These are phyloP conservation scores for Xylaria sp. DNA, from an alignment of 2,329 filamentous ascomycete genomes.

Conservation along the genomic window DNA sequence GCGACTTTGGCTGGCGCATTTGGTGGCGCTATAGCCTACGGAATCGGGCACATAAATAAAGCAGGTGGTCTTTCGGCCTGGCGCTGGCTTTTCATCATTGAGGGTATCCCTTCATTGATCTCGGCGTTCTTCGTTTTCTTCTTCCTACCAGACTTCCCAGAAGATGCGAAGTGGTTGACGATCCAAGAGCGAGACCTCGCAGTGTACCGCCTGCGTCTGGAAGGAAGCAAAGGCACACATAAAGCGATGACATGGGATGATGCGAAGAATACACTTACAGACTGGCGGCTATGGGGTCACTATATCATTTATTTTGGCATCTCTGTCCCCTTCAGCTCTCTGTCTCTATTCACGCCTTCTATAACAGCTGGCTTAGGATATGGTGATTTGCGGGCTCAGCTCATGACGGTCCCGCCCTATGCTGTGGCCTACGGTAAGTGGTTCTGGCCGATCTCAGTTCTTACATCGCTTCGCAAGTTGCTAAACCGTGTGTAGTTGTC, in stretches of 20 bases:
- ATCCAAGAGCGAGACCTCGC: constrained; percentile 65
- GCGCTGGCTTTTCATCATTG: constrained; percentile 72
- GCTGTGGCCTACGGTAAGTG: constrained; percentile 57
- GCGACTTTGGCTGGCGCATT: constrained; percentile 78
- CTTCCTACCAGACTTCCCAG: constrained; percentile 73
- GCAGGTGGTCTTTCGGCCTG: constrained; percentile 70
- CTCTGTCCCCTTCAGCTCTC: constrained; percentile 50
- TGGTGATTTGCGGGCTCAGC: constrained; percentile 61
- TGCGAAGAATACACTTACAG: constrained; percentile 74
- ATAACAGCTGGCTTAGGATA: constrained; percentile 59
- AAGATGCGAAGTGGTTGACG: constrained; percentile 70
- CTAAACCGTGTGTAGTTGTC: constrained; percentile 42
- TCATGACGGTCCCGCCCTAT: constrained; percentile 75
- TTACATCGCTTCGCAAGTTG: background rate
- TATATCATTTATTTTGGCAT: constrained; percentile 63
- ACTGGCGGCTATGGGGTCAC: constrained; percentile 74
- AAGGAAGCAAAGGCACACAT: constrained; percentile 67
- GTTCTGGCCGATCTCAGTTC: background rate
- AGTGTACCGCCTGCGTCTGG: constrained; percentile 54
- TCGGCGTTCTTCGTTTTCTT: constrained; percentile 68
- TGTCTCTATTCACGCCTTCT: constrained; percentile 64
- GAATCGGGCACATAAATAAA: constrained; percentile 76
- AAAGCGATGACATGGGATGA: constrained; percentile 72
- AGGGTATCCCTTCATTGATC: constrained; percentile 57
- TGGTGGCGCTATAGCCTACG: constrained; percentile 77